phyloP scores from a whole-genome alignment of 2,329 filamentous ascomycete genomes.

The Fusarium kyushuense region DNA sequence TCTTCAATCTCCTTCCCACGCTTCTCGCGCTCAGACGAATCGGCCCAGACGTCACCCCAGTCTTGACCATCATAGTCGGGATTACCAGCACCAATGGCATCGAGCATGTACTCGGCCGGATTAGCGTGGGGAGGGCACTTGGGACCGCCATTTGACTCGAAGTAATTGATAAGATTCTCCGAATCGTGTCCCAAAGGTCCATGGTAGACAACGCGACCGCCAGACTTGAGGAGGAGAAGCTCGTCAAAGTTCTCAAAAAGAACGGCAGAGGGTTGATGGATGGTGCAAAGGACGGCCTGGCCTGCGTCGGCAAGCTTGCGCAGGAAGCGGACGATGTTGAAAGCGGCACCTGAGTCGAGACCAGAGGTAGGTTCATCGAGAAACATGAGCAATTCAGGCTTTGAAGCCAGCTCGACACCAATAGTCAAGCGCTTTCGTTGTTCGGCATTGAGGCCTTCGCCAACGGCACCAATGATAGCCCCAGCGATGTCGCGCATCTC shows the following conservation, averaged over 20 bases:
- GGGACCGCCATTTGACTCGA: conserved; percentile 61
- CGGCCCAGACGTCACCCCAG: conserved; percentile 72
- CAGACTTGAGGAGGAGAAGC: conserved; percentile 65
- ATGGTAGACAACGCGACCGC: conserved; percentile 66
- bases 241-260: conserved; percentile 70
- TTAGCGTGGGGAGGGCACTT: conserved; percentile 63
- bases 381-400: conserved; percentile 72
- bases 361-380: conserved; percentile 73
- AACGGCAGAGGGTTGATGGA: conserved; percentile 69
- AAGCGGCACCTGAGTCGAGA: conserved; percentile 69
- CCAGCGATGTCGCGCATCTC: conserved; percentile 77
- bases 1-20: conserved; percentile 64
- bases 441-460: conserved; percentile 71
- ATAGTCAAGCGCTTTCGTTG: conserved; percentile 69
- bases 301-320: conserved; percentile 70
- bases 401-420: conserved; percentile 67
- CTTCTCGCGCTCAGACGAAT: conserved; percentile 61
- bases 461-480: conserved; percentile 70
- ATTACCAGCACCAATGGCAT: conserved; percentile 71
- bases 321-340: conserved; percentile 71
- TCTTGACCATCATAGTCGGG: conserved; percentile 71
- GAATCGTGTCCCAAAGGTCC: conserved; percentile 66
- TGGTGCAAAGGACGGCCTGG: conserved; percentile 70
- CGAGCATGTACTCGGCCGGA: conserved; percentile 67
- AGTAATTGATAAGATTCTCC: conserved; percentile 62